A percentile compares a stretch with the other conserved stretches of the same genome.
phyloP scores from a whole-genome alignment of 2,329 filamentous ascomycete species.

The Talaromyces sp. region DNA sequence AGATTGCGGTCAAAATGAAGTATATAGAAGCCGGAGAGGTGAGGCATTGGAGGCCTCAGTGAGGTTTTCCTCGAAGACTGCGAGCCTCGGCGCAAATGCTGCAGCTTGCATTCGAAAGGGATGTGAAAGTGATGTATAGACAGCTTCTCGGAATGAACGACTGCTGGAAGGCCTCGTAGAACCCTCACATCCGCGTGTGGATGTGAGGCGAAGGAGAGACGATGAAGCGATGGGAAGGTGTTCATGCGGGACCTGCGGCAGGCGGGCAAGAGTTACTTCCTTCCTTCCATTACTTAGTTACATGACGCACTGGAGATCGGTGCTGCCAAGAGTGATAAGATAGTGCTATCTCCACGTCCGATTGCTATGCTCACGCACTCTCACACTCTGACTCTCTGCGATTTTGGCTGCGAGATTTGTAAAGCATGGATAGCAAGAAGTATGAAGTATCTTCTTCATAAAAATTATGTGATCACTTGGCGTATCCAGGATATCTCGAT shows the following conservation, averaged over 20 bases:
- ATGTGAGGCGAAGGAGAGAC: conserved; percentile 17
- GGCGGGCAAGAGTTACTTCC: not conserved
- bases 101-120: conserved; percentile 13
- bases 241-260: conserved; percentile 14
- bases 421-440: not conserved
- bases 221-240: not conserved
- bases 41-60: conserved; percentile 8
- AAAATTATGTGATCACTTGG: not conserved
- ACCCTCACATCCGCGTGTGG: conserved; percentile 20
- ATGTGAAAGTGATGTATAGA: not conserved
- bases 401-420: no score
- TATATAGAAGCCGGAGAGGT: not conserved
- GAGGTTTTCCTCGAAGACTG: conserved; percentile 12
- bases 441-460: not conserved
- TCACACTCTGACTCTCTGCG: no score
- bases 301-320: conserved; percentile 19
- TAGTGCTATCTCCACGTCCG: not conserved
- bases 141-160: not conserved
- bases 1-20: not conserved
- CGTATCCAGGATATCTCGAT: not conserved
- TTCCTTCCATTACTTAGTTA: no score
- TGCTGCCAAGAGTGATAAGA: conserved; percentile 17
- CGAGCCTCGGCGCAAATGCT: conserved; percentile 13
- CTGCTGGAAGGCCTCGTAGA: conserved; percentile 1
- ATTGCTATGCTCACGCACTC: not conserved